Base-by-base conservation (phyloP, 2,329 filamentous ascomycete species). In the Colletotrichum sublineola region DNA sequence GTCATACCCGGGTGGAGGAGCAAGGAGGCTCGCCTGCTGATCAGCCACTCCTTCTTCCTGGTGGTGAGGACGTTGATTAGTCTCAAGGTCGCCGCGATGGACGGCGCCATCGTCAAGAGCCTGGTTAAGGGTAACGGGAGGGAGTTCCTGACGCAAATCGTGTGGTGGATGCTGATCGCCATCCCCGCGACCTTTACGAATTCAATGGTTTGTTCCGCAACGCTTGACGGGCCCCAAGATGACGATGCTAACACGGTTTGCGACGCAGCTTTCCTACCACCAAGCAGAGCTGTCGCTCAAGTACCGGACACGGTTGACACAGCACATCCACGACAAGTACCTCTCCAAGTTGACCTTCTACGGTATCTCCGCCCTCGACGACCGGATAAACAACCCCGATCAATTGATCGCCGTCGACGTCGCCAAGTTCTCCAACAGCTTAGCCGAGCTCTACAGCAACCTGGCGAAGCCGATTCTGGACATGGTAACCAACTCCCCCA, bases 151-250 rank as follows among this genome's bases (percentile, higher is more conserved):
- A 91, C 92, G 76, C 91, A 94, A 0, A 91, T 99, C 77, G 89
- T 97, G 7, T 98, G 96, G 95, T 99, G 96, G 96, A 99, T 99
- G 96, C 81, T 96, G 67, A 96, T 99, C 75, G 96, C 96, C 36
- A 88, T 99, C 20, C 96, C 96, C 12, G 96, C 96, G 1, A 98
- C 96, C 0, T 98, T 98, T 81, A 99, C 96, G 52, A 99, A 99
- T 82, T 98, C 95, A 0, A 99, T 99, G 96, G 94, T 96, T 82
- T 82, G 89, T 81, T 2, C 44, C 11, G 1, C 8, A 4, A 9
- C 3, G 8, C 3, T 12, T 3, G 7, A 1, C 11, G 18, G 5
- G 2, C 9, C 0, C 12, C 46, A 9, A 12, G 52, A 58, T 12
- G 40, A 15, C n/a, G 18, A n/a, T 46, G 31, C 69, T 67, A 14